Evolutionary conservation across 192 early-diverging fungal species (phyloP), one percentile per base, ranked within the genome.

Genomic region (Podila verticillata): DNA sequence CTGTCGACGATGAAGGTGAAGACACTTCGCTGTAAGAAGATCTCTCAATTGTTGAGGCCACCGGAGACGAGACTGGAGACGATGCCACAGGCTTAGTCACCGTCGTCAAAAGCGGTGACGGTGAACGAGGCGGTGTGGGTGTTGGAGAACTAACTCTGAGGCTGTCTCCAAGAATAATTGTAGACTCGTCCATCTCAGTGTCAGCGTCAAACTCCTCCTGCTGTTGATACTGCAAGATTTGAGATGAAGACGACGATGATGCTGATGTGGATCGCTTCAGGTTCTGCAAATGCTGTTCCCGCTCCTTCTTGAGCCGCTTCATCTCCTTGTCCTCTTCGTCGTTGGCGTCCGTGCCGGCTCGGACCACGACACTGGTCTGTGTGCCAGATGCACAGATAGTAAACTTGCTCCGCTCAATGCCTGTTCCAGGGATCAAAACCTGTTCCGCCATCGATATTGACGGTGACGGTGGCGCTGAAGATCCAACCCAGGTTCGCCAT

Each of bases 391-490:
- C 77, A 26, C 77, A 80, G 20, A 80, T 39, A 13, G 72, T 54
- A 62, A 80, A 68, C 32, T 72, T 72, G 59, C 66, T 80, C 7
- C 77, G 64, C 5, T 80, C 77, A 47, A 80, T 80, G 7, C 77
- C 65, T 48, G 77, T 80, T 26, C 77, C 77, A 47, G 77, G 77
- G 3, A 80, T 65, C 31, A 80, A 44, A 1, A 57, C 19, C 8
- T 28, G 60, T 61, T 32, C 44, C 13, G 31, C 32, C 22, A 22
- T 20, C 10, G 70, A 44, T 19, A 61, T 12, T n/a, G 48, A 28
- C 12, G 73, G 12, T 59, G 59, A 20, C 0, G 47, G 6, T 0
- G 59, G 8, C 17, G 69, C 4, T 20, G 77, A 49, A 0, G 65
- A 32, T 2, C 66, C 61, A n/a, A 68, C 29, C 70, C 77, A 72